Evolutionary conservation across 352 stramenopile genomes (phyloP).

Genomic region (Globisporangium cederbergense): DNA sequence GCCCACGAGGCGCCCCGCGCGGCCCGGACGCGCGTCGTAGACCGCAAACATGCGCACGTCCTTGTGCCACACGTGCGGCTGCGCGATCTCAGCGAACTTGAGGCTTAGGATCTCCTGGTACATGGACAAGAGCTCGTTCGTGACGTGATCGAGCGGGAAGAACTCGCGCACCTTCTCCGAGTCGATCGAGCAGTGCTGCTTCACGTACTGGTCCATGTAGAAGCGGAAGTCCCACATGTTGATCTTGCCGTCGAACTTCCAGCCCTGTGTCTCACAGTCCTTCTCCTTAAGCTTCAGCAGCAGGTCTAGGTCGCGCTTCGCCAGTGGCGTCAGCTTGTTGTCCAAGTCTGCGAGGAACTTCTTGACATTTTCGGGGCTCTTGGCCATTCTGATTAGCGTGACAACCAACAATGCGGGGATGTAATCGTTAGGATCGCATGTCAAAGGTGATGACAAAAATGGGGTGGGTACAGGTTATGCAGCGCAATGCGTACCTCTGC

Average conservation of each 20-base stretch:
- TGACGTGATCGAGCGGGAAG: slow-evolving; percentile 87
- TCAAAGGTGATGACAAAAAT: slow-evolving; percentile 4
- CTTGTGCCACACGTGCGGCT: slow-evolving; percentile 85
- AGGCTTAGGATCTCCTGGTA: slow-evolving; percentile 88
- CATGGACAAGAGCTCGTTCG: slow-evolving; percentile 77
- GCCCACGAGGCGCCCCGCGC: slow-evolving; percentile 60
- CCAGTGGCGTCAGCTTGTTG: slow-evolving; percentile 72
- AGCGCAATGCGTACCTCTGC: slow-evolving; percentile 41
- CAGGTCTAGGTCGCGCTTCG: slow-evolving; percentile 68
- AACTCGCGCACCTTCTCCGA: slow-evolving; percentile 84
- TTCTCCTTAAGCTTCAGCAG: slow-evolving; percentile 73
- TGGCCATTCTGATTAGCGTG: slow-evolving; percentile 50
- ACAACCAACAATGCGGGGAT: background rate
- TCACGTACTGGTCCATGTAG: slow-evolving; percentile 87
- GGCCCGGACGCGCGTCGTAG: slow-evolving; percentile 57
- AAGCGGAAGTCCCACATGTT: slow-evolving; percentile 91
- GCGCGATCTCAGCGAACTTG: slow-evolving; percentile 77
- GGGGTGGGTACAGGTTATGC: background rate
- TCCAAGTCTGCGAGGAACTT: slow-evolving; percentile 73
- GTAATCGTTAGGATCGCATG: background rate
- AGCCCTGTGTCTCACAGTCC: slow-evolving; percentile 45
- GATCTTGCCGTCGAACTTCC: slow-evolving; percentile 81
- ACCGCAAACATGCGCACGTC: slow-evolving; percentile 88
- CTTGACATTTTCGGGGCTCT: slow-evolving; percentile 54
- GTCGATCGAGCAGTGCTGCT: slow-evolving; percentile 87